These are phyloP conservation scores for Backusella luteola DNA, from an alignment of 192 early-diverging fungal species.

Conservation along the genomic window DNA sequence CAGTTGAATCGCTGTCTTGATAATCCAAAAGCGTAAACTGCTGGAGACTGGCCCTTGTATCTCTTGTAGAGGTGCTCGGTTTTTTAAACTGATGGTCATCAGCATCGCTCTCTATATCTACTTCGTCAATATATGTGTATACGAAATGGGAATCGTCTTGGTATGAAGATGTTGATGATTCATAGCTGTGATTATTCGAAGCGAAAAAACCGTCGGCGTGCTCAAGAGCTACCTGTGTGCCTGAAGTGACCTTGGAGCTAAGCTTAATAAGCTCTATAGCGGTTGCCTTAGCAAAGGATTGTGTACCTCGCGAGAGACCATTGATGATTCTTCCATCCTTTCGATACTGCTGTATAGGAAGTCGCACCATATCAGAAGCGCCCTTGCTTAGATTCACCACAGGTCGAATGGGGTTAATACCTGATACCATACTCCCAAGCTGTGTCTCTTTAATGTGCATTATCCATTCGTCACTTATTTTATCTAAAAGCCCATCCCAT, in stretches of 20 bases:
- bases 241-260: slow-evolving; percentile 82
- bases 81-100: background rate
- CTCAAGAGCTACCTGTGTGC: slow-evolving; percentile 87
- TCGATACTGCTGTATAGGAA: slow-evolving; percentile 93
- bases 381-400: slow-evolving; percentile 89
- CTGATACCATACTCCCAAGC: slow-evolving; percentile 83
- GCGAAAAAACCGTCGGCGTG: slow-evolving; percentile 80
- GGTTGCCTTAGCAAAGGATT: slow-evolving; percentile 86
- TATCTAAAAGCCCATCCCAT: slow-evolving; percentile 57
- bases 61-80: background rate
- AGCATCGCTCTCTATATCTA: background rate
- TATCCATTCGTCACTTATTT: slow-evolving; percentile 75
- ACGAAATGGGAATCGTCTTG: background rate
- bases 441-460: slow-evolving; percentile 91
- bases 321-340: slow-evolving; percentile 88
- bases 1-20: slow-evolving; percentile 74
- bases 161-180: slow-evolving; percentile 34
- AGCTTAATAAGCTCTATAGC: slow-evolving; percentile 90
- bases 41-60: background rate
- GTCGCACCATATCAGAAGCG: slow-evolving; percentile 84
- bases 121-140: background rate
- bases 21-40: slow-evolving; percentile 72
- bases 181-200: background rate
- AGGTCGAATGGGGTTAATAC: slow-evolving; percentile 86
- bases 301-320: slow-evolving; percentile 82